Conservation (phyloP, 2,329 filamentous ascomycete species). For the Fusarium chaquense region DNA sequence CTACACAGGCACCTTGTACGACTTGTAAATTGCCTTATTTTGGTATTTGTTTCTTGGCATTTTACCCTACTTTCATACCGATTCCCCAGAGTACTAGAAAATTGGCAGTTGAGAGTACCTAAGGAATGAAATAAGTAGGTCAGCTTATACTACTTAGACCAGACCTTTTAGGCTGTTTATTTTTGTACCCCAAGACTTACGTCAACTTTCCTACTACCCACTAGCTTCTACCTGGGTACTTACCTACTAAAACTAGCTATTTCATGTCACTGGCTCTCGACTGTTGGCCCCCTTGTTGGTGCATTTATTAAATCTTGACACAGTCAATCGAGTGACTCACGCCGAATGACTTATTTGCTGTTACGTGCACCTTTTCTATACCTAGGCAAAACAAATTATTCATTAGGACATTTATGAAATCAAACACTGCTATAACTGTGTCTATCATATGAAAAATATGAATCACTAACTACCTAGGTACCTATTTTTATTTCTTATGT, state of each 20-base stretch:
- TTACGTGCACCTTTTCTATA: background rate
- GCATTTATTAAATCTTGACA: conserved; percentile 2
- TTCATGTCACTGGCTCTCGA: conserved; percentile 2
- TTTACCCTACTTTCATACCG: background rate
- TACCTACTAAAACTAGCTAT: too few relatives aligned
- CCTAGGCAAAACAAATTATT: background rate
- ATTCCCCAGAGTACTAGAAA: too few relatives aligned
- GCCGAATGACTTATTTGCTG: conserved; percentile 42
- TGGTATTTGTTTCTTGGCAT: background rate
- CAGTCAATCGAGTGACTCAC: conserved; percentile 40
- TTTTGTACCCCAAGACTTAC: too few relatives aligned
- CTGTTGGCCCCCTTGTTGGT: conserved; percentile 3
- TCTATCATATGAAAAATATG: conserved; percentile 13
- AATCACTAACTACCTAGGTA: conserved; percentile 8
- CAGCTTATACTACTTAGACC: too few relatives aligned
- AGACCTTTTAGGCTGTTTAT: too few relatives aligned
- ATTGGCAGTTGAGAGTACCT: too few relatives aligned
- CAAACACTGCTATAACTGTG: conserved; percentile 5
- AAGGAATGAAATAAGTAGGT: too few relatives aligned
- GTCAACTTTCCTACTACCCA: too few relatives aligned
- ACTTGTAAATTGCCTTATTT: background rate
- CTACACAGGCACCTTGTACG: conserved; percentile 1
- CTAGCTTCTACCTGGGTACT: too few relatives aligned
- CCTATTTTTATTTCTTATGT: background rate
- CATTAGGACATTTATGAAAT: background rate